Evolutionary conservation across 805 yeast species (phyloP), one percentile per base, ranked within the genome.

Genomic region (Candida nemodendra): DNA sequence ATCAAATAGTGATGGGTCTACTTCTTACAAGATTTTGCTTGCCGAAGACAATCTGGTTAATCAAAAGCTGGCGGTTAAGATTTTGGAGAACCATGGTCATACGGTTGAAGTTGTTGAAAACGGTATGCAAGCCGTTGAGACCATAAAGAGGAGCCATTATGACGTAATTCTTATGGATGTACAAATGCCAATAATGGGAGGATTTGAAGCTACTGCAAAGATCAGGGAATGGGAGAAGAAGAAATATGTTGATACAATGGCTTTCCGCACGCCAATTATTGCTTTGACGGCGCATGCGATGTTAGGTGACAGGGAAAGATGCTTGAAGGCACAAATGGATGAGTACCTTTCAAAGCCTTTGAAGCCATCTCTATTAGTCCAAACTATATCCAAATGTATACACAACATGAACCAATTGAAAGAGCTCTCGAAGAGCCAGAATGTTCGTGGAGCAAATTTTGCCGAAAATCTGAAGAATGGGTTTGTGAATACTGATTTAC

Each of bases 181-280:
- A 30, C 96, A 87, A 61, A 87, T 87, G 96, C 95, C 95, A 7
- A 86, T 85, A 12, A 88, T 87, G 93, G 95, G 95, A 19, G 96
- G 96, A 0, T 87, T 87, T 59, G 96, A 87, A 56, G 95, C 95
- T 2, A 86, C 95, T 1, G 86, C 82, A 32, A 78, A 79, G 61
- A 87, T 87, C 37, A 70, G 96, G 50, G 88, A 84, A 55, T 86
- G 95, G 95, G 96, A 87, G 62, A 78, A 75, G 66, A 83, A 81
- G 61, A 80, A 81, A 45, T 88, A 90, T 30, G 76, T 78, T 16
- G 82, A 79, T 56, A 74, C 81, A 7, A 72, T 81, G 35, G 73
- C 84, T 22, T 79, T 82, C 44, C 72, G 95, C 41, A 83, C 91
- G 1, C 95, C 96, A 15, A 87, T 87, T 50, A 86, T 87, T 53